Evolutionary conservation across 2,329 filamentous ascomycete genomes (phyloP), one percentile per base, ranked within the genome.

Genomic region (Cladophialophora bantiana): DNA sequence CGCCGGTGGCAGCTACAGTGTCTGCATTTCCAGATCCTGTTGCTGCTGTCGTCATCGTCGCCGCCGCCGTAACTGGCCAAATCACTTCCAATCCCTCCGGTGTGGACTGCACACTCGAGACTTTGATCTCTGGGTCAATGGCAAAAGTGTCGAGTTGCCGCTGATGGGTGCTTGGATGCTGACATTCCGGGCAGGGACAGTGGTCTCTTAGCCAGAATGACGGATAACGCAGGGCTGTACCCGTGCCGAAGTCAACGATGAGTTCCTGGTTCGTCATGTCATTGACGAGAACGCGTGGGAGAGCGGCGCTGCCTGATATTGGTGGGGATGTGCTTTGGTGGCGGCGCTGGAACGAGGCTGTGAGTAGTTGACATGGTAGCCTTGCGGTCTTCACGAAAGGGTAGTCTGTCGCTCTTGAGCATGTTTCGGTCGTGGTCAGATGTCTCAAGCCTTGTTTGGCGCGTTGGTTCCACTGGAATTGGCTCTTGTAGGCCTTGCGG

Each of bases 131-230:
- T n/a, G 63, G 57, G 73, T 81, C 71, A 75, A 90, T 87, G 64
- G 84, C 82, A 72, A 92, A 92, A 0, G 88, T 91, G 73, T 92
- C 85, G 63, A 90, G 82, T 59, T 86, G 84, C 32, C 89, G 82
- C 77, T 94, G 91, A 76, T 84, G 87, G 4, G 91, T 94, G 68
- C 88, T 85, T 64, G 86, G 85, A 76, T 93, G 89, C 31, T 90
- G 83, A 74, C 91, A 93, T 67, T 80, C 76, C 1, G 77, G 73
- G 74, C 90, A 94, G 66, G 88, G 89, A 74, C 91, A 94, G 73
- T 92, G 90, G 73, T 93, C 90, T 69, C 90, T 89, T 31, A 76
- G 20, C 74, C 70, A 71, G 45, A 74, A 73, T 6, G 69, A 71
- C 7, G 71, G 71, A 57, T 70, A 73, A 2, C 71, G 65, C 15